phyloP scores from a whole-genome alignment of 75 land plant genomes.

The Cupressus sempervirens region DNA sequence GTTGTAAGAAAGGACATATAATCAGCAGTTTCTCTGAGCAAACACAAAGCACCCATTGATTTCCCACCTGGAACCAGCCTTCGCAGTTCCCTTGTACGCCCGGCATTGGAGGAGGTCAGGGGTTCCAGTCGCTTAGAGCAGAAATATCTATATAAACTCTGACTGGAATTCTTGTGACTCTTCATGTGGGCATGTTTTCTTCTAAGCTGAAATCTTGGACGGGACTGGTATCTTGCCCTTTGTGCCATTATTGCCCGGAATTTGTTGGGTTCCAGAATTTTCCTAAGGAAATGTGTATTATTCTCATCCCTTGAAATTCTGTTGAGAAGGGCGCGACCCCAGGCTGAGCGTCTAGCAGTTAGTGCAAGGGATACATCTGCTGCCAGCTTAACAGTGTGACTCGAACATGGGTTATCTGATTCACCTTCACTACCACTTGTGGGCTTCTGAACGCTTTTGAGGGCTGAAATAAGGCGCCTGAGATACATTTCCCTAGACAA shows the following conservation, averaged over 20 bases:
- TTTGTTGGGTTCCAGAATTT: background rate
- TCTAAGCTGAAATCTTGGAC: background rate
- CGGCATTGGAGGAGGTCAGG: background rate
- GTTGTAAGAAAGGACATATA: constrained; percentile 1
- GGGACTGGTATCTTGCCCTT: background rate
- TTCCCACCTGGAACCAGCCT: constrained; percentile 6
- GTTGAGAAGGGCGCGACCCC: background rate
- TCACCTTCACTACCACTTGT: too few relatives aligned
- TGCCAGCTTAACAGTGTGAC: background rate
- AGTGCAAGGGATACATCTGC: background rate
- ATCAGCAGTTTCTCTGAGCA: constrained; percentile 2
- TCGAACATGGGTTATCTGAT: background rate
- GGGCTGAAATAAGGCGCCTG: too few relatives aligned
- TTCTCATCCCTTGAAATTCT: background rate
- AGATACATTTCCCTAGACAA: too few relatives aligned
- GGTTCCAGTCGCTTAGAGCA: background rate
- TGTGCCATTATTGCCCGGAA: background rate
- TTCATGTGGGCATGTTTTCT: background rate
- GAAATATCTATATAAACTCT: background rate
- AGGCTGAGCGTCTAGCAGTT: background rate
- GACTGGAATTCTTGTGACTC: background rate
- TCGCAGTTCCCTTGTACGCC: background rate
- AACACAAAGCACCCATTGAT: background rate
- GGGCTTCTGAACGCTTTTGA: too few relatives aligned
- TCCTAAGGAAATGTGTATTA: background rate